phyloP scores from a whole-genome alignment of 2,329 filamentous ascomycete species.

The Colletotrichum trifolii region DNA sequence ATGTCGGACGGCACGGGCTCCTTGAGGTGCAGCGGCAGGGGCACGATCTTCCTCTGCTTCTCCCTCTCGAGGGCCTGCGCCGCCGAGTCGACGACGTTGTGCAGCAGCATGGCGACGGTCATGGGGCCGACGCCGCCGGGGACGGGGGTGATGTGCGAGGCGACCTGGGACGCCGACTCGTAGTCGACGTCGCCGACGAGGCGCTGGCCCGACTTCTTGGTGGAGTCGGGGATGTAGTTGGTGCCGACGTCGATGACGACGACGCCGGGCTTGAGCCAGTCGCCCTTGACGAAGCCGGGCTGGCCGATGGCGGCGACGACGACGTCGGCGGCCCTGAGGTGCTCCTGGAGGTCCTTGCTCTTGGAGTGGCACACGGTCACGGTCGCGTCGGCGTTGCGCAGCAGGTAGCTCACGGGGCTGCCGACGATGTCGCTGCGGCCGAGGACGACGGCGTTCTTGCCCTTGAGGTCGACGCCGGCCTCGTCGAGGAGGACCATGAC shows the following conservation, averaged over 20 bases:
- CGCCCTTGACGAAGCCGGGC: conserved; percentile 88
- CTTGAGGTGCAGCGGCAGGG: conserved; percentile 84
- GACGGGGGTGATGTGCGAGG: conserved; percentile 93
- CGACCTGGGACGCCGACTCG: conserved; percentile 84
- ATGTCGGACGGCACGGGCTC: conserved; percentile 95
- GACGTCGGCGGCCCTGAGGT: conserved; percentile 88
- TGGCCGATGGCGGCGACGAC: conserved; percentile 92
- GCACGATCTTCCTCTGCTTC: conserved; percentile 81
- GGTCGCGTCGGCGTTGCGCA: conserved; percentile 95
- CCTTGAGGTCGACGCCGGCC: conserved; percentile 82
- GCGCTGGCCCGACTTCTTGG: conserved; percentile 91
- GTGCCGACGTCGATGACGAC: conserved; percentile 98
- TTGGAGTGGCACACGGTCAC: conserved; percentile 96
- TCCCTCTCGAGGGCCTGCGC: conserved; percentile 84
- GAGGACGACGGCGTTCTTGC: conserved; percentile 94
- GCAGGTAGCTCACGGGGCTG: conserved; percentile 93
- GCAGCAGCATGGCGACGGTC: conserved; percentile 98
- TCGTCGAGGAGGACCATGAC: conserved; percentile 93
- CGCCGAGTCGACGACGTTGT: conserved; percentile 92
- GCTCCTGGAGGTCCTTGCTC: conserved; percentile 77
- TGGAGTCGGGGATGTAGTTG: conserved; percentile 90
- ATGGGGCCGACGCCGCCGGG: conserved; percentile 97
- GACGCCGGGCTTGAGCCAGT: conserved; percentile 94
- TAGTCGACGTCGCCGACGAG: conserved; percentile 97
- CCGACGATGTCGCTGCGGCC: conserved; percentile 98